These are phyloP conservation scores for Neovahlkampfia damariscottae DNA, from an alignment of 78 protist genomes.

Conservation along the genomic window DNA sequence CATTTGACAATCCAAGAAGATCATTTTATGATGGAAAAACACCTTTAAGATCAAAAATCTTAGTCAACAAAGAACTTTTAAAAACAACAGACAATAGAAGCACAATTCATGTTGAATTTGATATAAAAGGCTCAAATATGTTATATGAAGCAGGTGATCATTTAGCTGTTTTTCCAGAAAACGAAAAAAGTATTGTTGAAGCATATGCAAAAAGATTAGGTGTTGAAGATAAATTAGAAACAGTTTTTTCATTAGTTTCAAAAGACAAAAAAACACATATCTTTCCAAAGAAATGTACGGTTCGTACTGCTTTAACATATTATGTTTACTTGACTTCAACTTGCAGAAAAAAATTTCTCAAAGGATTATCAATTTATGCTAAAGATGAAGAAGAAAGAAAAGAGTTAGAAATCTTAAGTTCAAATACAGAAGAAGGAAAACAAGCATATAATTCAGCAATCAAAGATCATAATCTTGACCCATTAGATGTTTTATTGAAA, in stretches of 20 bases:
- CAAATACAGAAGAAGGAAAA: constrained; percentile 15
- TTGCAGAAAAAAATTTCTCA: neutral
- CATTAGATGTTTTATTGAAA: constrained; percentile 20
- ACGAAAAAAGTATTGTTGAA: constrained; percentile 17
- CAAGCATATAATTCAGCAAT: neutral
- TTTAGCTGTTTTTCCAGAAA: constrained; percentile 48
- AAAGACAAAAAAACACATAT: neutral
- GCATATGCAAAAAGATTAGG: constrained; percentile 32
- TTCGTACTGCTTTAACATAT: constrained; percentile 10
- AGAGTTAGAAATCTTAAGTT: neutral
- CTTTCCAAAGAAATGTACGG: neutral
- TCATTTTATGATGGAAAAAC: neutral
- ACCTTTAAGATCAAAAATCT: neutral
- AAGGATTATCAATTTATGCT: neutral
- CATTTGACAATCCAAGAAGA: neutral
- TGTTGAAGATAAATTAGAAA: constrained; percentile 3
- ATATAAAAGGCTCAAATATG: constrained; percentile 15
- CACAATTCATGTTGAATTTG: constrained; percentile 40
- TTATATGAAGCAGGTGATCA: constrained; percentile 56
- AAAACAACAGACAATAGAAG: neutral
- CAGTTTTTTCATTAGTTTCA: neutral
- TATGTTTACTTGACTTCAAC: neutral
- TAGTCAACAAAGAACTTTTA: neutral
- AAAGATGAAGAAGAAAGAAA: constrained; percentile 4
- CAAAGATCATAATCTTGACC: neutral